Conservation (phyloP, 1,284 basidiomycete species). For the Tausonia pullulans region DNA sequence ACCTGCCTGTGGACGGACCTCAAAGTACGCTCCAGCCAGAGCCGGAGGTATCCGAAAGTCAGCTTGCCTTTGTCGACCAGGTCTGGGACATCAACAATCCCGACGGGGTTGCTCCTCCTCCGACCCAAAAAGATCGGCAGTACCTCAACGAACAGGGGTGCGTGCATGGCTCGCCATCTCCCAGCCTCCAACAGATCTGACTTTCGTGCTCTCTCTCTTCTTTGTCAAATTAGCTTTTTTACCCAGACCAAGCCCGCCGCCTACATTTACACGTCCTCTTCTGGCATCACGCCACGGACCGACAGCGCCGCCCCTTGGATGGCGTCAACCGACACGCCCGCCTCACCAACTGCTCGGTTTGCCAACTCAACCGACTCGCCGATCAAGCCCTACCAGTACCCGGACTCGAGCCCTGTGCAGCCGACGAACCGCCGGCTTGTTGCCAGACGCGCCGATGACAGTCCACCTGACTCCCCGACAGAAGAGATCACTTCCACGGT, state of each 20-base stretch:
- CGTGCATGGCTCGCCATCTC: neutral
- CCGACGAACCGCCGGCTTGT: too few relatives aligned
- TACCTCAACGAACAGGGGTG: constrained; percentile 14
- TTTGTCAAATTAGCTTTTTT: constrained; percentile 3
- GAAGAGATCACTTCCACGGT: too few relatives aligned
- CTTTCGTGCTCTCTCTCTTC: neutral
- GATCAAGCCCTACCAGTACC: too few relatives aligned
- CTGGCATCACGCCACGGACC: too few relatives aligned
- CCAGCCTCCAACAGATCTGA: neutral
- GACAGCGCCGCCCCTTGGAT: too few relatives aligned
- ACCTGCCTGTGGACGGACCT: neutral
- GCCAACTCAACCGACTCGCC: too few relatives aligned
- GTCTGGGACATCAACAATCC: neutral
- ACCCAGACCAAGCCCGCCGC: constrained; percentile 11
- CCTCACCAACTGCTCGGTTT: too few relatives aligned
- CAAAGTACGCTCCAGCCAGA: constrained; percentile 1
- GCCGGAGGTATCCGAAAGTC: constrained; percentile 1
- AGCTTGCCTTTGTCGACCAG: constrained; percentile 1
- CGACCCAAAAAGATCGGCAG: neutral
- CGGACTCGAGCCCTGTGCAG: too few relatives aligned
- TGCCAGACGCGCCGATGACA: too few relatives aligned
- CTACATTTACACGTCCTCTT: too few relatives aligned
- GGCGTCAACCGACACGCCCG: too few relatives aligned
- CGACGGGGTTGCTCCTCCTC: neutral
- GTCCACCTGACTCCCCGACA: too few relatives aligned